Conservation (phyloP, 192 early-diverging fungal species). For the Coemansia sp. region DNA sequence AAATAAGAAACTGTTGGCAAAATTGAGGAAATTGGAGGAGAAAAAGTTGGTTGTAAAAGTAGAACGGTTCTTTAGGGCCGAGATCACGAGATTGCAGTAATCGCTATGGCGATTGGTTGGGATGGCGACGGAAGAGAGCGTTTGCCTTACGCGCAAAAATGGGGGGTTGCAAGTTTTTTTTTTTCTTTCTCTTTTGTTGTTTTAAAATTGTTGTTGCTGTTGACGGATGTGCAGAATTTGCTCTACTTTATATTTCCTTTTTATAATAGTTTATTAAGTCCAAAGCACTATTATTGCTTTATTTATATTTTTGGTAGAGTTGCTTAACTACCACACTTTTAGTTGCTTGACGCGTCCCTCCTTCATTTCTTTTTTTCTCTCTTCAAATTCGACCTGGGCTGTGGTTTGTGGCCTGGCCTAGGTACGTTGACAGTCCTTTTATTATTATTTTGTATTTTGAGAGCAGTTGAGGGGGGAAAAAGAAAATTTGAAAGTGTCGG, state of each 20-base stretch:
- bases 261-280: too few species aligned
- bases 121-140: not conserved
- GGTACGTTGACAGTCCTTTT: not conserved
- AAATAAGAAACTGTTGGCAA: too few species aligned
- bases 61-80: not conserved
- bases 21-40: too few species aligned
- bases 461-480: not conserved
- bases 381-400: slow-evolving; percentile 1
- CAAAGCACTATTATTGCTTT: not conserved
- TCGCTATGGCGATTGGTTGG: not conserved
- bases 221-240: slow-evolving; percentile 1
- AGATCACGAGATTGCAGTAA: slow-evolving; percentile 7
- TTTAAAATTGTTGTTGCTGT: not conserved
- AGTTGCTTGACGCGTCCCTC: slow-evolving; percentile 1
- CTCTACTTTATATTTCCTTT: too few species aligned
- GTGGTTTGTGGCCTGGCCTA: slow-evolving; percentile 2
- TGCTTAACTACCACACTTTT: not conserved
- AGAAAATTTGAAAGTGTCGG: too few species aligned
- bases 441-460: not conserved
- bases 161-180: too few species aligned
- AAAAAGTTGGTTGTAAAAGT: too few species aligned
- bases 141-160: not conserved
- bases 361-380: not conserved
- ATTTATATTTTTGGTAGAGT: not conserved
- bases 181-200: not conserved